phyloP scores from a whole-genome alignment of 768 basidiomycete species.

The Asterophora parasitica region DNA sequence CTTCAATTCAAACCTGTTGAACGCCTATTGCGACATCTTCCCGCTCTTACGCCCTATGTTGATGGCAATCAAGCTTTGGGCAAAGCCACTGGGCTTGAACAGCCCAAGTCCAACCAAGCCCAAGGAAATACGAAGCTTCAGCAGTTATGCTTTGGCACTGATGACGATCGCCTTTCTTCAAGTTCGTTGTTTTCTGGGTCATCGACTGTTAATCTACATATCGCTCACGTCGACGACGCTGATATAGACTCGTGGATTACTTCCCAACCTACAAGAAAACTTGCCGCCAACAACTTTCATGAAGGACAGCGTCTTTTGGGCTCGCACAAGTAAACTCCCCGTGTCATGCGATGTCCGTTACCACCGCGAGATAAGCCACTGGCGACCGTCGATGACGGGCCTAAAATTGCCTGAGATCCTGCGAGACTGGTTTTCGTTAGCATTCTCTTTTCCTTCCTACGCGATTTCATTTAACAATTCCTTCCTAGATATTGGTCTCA shows the following conservation, averaged over 20 bases:
- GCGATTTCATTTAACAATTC: neutral
- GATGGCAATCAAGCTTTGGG: conserved; percentile 54
- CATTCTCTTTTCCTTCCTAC: conserved; percentile 7
- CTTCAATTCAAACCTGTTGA: conserved; percentile 46
- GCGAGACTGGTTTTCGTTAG: conserved; percentile 40
- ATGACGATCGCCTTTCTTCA: conserved; percentile 62
- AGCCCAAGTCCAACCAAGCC: conserved; percentile 24
- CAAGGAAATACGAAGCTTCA: conserved; percentile 37
- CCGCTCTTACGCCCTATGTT: conserved; percentile 43
- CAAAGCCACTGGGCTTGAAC: conserved; percentile 49
- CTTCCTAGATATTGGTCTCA: conserved; percentile 40
- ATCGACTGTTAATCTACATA: neutral
- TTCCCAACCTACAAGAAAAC: conserved; percentile 51
- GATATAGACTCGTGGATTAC: conserved; percentile 33
- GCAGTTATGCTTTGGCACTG: conserved; percentile 55
- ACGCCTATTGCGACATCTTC: conserved; percentile 42
- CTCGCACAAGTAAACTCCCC: conserved; percentile 16
- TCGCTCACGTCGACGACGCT: neutral
- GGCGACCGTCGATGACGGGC: conserved; percentile 10
- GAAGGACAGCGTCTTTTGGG: conserved; percentile 27
- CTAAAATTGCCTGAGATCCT: conserved; percentile 21
- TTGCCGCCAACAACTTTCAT: conserved; percentile 16
- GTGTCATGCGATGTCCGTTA: conserved; percentile 28
- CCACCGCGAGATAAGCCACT: conserved; percentile 6
- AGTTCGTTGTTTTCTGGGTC: conserved; percentile 24